phyloP scores from a whole-genome alignment of 768 basidiomycete genomes.

The Mycena venus region DNA sequence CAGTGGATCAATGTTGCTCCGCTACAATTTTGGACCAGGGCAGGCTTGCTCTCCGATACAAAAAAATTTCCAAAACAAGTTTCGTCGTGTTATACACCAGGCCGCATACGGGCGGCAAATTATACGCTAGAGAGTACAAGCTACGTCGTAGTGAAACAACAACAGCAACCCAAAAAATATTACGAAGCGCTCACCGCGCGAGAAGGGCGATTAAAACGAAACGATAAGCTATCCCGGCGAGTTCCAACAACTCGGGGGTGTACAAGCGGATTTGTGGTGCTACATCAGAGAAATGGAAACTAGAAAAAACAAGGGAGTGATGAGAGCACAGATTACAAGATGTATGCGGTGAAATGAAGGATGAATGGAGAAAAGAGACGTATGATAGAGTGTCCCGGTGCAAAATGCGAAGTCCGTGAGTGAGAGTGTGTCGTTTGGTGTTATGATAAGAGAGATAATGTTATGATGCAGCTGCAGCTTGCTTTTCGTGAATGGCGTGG shows the following conservation, averaged over 20 bases:
- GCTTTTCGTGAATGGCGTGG: conserved; percentile 16
- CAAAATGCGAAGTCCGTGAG: neutral
- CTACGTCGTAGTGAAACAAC: neutral
- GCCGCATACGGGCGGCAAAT: conserved; percentile 25
- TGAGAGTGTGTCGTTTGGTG: conserved; percentile 11
- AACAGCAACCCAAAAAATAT: conserved; percentile 3
- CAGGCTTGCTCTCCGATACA: neutral
- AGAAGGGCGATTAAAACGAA: neutral
- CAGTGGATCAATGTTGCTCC: too few relatives aligned
- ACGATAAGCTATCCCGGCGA: conserved; percentile 17
- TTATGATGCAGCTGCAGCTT: neutral
- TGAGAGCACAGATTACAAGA: conserved; percentile 19
- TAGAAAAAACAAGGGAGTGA: conserved; percentile 14
- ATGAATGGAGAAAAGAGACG: neutral
- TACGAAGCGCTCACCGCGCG: neutral
- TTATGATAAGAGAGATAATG: neutral
- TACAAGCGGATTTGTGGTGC: conserved; percentile 2
- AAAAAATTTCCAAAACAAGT: neutral
- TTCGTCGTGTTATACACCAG: conserved; percentile 25
- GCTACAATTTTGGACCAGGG: neutral
- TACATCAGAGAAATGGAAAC: neutral
- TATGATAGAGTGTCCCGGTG: conserved; percentile 1
- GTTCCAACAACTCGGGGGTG: conserved; percentile 15
- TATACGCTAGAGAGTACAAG: conserved; percentile 10
- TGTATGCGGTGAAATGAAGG: neutral